phyloP scores from a whole-genome alignment of 768 basidiomycete species.

The Phylloporus sp. region DNA sequence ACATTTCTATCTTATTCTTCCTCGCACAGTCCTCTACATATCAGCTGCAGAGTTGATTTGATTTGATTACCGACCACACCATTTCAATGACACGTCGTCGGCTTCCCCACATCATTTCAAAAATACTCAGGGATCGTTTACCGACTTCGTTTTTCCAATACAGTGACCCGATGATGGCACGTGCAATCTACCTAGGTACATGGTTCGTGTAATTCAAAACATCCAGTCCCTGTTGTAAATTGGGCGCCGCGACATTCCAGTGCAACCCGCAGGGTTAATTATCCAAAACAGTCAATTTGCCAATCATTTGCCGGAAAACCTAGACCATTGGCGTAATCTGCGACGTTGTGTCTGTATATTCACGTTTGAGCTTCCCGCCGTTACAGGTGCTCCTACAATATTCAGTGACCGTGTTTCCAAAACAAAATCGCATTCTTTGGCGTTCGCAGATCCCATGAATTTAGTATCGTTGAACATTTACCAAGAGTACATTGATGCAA shows the following conservation, averaged over 20 bases:
- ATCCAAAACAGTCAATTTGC: too few relatives aligned
- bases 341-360: too few relatives aligned
- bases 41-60: conserved; percentile 62
- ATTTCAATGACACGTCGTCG: neutral
- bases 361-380: too few relatives aligned
- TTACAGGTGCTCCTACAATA: too few relatives aligned
- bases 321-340: too few relatives aligned
- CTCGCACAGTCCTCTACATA: conserved; percentile 65
- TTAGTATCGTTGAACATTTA: too few relatives aligned
- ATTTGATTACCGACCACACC: conserved; percentile 10
- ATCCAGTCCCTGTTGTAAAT: neutral
- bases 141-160: neutral
- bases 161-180: neutral
- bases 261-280: too few relatives aligned
- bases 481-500: neutral
- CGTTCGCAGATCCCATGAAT: too few relatives aligned
- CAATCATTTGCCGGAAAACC: too few relatives aligned
- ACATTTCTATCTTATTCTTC: neutral
- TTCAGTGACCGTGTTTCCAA: too few relatives aligned
- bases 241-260: neutral
- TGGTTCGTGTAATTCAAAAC: neutral
- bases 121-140: neutral
- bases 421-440: too few relatives aligned
- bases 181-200: neutral
- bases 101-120: neutral